These are phyloP conservation scores for Hibiscus syriacus DNA, from an alignment of 345 rosid genomes.

Conservation along the genomic window DNA sequence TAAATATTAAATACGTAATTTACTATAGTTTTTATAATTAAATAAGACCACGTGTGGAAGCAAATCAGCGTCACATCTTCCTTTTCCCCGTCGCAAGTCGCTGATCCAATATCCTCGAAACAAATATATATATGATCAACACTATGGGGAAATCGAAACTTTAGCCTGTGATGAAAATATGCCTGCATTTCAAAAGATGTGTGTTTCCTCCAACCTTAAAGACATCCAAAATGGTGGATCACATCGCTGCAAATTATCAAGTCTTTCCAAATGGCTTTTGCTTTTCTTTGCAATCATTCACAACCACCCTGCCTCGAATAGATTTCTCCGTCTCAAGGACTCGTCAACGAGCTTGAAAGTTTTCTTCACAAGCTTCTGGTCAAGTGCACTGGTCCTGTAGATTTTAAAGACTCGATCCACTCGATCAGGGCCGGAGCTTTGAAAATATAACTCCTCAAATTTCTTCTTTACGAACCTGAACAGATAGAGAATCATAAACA, in stretches of 20 bases:
- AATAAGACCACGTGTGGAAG: no score
- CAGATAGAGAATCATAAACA: background rate
- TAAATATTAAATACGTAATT: no score
- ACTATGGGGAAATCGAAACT: no score
- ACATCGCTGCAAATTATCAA: no score
- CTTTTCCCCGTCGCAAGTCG: no score
- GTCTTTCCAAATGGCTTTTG: no score
- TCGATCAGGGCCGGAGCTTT: slow-evolving; percentile 71
- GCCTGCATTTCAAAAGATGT: background rate
- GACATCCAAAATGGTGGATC: slow-evolving; percentile 18
- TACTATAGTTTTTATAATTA: no score
- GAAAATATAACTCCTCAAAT: slow-evolving; percentile 87
- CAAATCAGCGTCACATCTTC: no score
- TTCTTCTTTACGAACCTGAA: slow-evolving; percentile 92
- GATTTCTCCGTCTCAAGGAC: slow-evolving; percentile 84
- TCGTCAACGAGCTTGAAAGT: slow-evolving; percentile 98
- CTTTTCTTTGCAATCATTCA: slow-evolving; percentile 24
- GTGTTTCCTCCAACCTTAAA: slow-evolving; percentile 13
- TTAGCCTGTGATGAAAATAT: no score
- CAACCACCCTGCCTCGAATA: slow-evolving; percentile 86
- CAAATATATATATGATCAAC: no score
- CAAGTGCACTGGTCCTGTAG: slow-evolving; percentile 89
- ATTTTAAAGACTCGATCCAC: slow-evolving; percentile 93
- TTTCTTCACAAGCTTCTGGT: slow-evolving; percentile 96
- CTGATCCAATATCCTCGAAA: no score